A percentile compares a stretch with the other conserved stretches of the same genome.
Evolutionary conservation across 495 filamentous ascomycete species (phyloP).

Genomic region (Penicillium dipodomyicola): DNA sequence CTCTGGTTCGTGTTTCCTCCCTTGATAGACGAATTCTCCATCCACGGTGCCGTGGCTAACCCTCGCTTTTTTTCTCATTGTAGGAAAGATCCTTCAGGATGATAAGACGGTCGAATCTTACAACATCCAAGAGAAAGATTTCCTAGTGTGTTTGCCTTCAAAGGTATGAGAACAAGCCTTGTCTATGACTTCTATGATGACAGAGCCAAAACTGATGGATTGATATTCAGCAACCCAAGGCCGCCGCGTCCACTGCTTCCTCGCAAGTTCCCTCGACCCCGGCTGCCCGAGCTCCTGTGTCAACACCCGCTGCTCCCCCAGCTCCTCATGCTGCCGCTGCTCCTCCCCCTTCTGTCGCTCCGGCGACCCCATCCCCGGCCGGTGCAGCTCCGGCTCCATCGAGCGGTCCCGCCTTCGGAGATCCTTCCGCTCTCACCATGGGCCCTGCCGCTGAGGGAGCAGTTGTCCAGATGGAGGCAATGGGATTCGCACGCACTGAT

Average conservation of each 20-base stretch:
- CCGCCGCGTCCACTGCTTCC: conserved; percentile 55
- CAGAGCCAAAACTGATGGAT: conserved; percentile 9
- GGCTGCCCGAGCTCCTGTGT: conserved; percentile 42
- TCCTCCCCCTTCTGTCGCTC: conserved; percentile 54
- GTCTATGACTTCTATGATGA: not conserved
- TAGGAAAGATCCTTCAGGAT: conserved; percentile 98
- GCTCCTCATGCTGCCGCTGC: conserved; percentile 61
- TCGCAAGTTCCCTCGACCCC: conserved; percentile 58
- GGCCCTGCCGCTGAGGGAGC: conserved; percentile 77
- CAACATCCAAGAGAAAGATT: conserved; percentile 98
- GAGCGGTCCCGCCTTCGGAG: conserved; percentile 56
- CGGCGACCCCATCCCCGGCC: conserved; percentile 66
- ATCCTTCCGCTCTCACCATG: conserved; percentile 79
- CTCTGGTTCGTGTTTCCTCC: conserved; percentile 59
- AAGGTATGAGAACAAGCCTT: conserved; percentile 60
- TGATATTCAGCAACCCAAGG: conserved; percentile 58
- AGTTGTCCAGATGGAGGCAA: conserved; percentile 94
- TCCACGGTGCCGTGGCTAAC: conserved; percentile 6
- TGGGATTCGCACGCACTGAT: conserved; percentile 85
- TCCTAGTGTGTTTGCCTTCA: conserved; percentile 93
- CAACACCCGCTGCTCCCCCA: conserved; percentile 56
- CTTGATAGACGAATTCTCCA: not conserved
- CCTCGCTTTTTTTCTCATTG: conserved; percentile 1
- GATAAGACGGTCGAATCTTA: conserved; percentile 91
- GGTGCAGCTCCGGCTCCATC: conserved; percentile 44